phyloP scores from a whole-genome alignment of 192 early-diverging fungal genomes.

The Neocallimastix lanati region DNA sequence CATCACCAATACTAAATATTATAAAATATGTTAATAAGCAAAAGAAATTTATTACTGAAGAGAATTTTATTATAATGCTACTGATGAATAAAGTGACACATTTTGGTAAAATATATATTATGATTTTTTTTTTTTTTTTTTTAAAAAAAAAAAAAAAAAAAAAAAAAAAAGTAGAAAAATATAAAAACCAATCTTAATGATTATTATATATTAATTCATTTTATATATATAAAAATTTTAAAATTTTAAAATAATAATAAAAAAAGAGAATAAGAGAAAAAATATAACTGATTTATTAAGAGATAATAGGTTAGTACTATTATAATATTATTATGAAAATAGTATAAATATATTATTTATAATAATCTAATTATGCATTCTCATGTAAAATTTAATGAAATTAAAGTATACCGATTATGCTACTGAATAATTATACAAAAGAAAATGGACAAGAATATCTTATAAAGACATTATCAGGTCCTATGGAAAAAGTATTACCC shows the following conservation, averaged over 20 bases:
- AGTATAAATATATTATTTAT: too few relatives aligned
- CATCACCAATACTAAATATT: not conserved
- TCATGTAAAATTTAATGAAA: too few relatives aligned
- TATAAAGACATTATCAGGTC: not conserved
- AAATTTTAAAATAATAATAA: too few relatives aligned
- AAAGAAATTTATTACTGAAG: not conserved
- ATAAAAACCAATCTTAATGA: too few relatives aligned
- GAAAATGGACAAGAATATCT: not conserved
- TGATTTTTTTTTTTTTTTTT: too few relatives aligned
- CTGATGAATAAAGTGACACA: not conserved
- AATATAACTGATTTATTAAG: not conserved
- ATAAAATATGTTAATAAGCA: not conserved
- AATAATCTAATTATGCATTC: too few relatives aligned
- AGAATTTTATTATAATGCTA: not conserved
- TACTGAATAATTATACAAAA: not conserved
- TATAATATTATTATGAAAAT: too few relatives aligned
- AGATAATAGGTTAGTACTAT: not conserved
- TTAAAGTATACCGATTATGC: not conserved
- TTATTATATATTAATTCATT: too few relatives aligned
- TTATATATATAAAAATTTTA: too few relatives aligned
- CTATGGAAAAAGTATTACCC: not conserved
- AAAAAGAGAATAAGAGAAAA: not conserved
- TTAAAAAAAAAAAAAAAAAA: too few relatives aligned
- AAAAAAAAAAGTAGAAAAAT: too few relatives aligned
- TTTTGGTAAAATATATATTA: not conserved